These are phyloP conservation scores for Penicillium longicatenatum DNA, from an alignment of 495 filamentous ascomycete species.

Conservation along the genomic window DNA sequence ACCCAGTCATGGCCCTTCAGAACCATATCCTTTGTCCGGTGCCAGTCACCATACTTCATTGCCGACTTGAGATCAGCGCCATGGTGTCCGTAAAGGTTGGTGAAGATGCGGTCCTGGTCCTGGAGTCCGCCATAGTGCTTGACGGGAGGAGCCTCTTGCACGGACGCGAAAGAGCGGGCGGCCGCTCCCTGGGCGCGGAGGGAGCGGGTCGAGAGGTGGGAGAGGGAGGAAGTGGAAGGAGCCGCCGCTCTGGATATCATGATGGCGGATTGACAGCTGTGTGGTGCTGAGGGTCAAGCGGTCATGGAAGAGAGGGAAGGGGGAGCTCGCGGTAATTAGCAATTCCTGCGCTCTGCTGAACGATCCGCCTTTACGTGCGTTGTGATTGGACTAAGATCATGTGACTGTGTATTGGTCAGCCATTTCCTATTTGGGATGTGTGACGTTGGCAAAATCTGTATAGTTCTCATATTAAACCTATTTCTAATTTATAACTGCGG, in stretches of 20 bases:
- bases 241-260: conserved; percentile 56
- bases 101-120: conserved; percentile 98
- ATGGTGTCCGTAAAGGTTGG: conserved; percentile 94
- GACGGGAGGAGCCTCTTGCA: conserved; percentile 78
- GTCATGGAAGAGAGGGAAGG: conserved; percentile 33
- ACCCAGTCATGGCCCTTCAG: conserved; percentile 97
- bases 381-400: conserved; percentile 42
- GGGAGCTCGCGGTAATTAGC: conserved; percentile 44
- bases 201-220: conserved; percentile 56
- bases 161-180: conserved; percentile 77
- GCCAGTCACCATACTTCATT: conserved; percentile 99
- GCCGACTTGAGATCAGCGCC: conserved; percentile 86
- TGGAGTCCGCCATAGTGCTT: conserved; percentile 78
- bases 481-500: conserved; percentile 22
- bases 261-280: conserved; percentile 41
- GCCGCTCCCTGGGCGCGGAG: conserved; percentile 55
- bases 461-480: neutral
- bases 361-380: conserved; percentile 44
- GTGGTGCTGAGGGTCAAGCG: conserved; percentile 26
- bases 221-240: conserved; percentile 51
- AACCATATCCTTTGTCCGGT: conserved; percentile 98
- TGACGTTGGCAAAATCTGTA: neutral
- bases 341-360: conserved; percentile 51
- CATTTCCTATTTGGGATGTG: conserved; percentile 9
- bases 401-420: conserved; percentile 32